phyloP scores from a whole-genome alignment of 352 stramenopile genomes.

The Chrysophaeum taylorii region DNA sequence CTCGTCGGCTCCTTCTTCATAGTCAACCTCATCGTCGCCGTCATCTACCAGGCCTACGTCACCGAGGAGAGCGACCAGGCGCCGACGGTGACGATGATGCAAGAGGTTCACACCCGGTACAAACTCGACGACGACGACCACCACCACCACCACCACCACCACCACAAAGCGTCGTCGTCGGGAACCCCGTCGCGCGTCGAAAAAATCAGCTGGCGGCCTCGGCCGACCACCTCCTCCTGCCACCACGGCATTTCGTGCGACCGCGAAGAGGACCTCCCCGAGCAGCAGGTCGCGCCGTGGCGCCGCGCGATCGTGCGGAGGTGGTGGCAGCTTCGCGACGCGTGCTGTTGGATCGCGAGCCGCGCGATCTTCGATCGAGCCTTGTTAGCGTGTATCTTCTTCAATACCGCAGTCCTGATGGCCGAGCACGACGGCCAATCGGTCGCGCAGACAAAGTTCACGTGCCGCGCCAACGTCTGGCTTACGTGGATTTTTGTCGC shows the following conservation, averaged over 20 bases:
- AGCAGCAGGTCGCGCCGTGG: neutral
- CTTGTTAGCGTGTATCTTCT: slow-evolving; percentile 55
- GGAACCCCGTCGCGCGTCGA: neutral
- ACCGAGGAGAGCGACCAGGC: slow-evolving; percentile 7
- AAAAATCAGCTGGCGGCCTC: neutral
- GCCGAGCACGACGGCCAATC: slow-evolving; percentile 67
- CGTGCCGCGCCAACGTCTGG: slow-evolving; percentile 28
- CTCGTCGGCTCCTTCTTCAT: slow-evolving; percentile 78
- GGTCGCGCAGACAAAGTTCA: slow-evolving; percentile 30
- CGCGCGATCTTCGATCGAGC: slow-evolving; percentile 28
- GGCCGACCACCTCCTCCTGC: neutral
- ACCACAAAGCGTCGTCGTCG: too few species aligned
- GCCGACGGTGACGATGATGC: neutral
- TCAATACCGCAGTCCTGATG: slow-evolving; percentile 64
- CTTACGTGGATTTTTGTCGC: slow-evolving; percentile 52
- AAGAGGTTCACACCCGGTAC: too few species aligned
- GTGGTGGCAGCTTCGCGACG: slow-evolving; percentile 15
- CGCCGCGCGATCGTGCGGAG: neutral
- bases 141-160: too few species aligned
- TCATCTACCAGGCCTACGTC: slow-evolving; percentile 73
- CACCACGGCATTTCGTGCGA: slow-evolving; percentile 29
- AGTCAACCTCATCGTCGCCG: slow-evolving; percentile 73
- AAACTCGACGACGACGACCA: too few species aligned
- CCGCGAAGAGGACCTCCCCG: neutral
- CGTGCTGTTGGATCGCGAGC: slow-evolving; percentile 10